A percentile compares a stretch with the other conserved stretches of the same genome.
Evolutionary conservation across 1,139 yeast species (phyloP).

Genomic region (Candida anutae): DNA sequence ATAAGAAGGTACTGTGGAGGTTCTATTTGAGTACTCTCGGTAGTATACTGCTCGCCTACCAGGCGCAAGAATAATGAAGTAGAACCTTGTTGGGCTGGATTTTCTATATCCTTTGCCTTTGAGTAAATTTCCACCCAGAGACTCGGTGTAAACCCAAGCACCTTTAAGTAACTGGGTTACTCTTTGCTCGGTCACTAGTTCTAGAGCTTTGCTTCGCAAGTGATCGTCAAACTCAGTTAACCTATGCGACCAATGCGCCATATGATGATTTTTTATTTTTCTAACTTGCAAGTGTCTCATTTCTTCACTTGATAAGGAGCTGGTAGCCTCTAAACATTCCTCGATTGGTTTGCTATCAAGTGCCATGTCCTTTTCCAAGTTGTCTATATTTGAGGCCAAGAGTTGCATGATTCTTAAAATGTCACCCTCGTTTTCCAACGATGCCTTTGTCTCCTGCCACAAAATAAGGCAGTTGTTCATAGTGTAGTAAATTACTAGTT

Average conservation of each 20-base stretch:
- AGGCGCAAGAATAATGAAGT: slow-evolving; percentile 64
- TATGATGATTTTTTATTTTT: slow-evolving; percentile 28
- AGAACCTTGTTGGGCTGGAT: slow-evolving; percentile 23
- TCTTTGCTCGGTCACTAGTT: slow-evolving; percentile 76
- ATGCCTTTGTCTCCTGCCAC: slow-evolving; percentile 66
- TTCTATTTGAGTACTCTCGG: slow-evolving; percentile 48
- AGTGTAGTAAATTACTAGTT: slow-evolving; percentile 46
- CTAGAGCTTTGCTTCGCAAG: slow-evolving; percentile 53
- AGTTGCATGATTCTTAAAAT: slow-evolving; percentile 42
- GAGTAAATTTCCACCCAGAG: slow-evolving; percentile 43
- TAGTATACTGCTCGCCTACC: slow-evolving; percentile 56
- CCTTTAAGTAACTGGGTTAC: slow-evolving; percentile 67
- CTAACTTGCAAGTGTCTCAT: slow-evolving; percentile 52
- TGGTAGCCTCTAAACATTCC: slow-evolving; percentile 38
- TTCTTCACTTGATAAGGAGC: slow-evolving; percentile 37
- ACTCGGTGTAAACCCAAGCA: slow-evolving; percentile 72
- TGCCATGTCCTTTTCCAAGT: slow-evolving; percentile 23
- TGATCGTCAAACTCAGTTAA: slow-evolving; percentile 43
- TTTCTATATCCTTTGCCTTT: slow-evolving; percentile 13
- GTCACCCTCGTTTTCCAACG: slow-evolving; percentile 34
- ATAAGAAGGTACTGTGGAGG: slow-evolving; percentile 45
- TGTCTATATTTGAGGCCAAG: slow-evolving; percentile 22
- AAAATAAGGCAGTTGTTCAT: slow-evolving; percentile 51
- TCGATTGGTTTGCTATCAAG: slow-evolving; percentile 24
- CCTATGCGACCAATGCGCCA: slow-evolving; percentile 26